Evolutionary conservation across 139 green algal genomes (phyloP).

Genomic region (Nannochloris sp.): DNA sequence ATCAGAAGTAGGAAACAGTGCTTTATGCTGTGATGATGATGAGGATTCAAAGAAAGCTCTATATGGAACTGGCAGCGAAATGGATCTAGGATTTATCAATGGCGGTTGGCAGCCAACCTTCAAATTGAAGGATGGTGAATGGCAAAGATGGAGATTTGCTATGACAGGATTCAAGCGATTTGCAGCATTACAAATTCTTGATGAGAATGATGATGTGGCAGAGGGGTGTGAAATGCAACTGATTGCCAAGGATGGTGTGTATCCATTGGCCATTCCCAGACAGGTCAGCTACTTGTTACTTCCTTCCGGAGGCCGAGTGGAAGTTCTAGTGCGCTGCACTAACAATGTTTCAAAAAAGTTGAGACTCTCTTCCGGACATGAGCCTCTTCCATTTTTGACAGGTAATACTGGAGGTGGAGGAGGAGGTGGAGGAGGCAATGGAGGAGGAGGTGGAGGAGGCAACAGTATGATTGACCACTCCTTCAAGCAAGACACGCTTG

Average conservation of each 20-base stretch:
- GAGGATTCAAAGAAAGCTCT: background rate
- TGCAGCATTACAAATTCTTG: background rate
- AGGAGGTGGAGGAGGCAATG: background rate
- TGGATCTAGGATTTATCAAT: background rate
- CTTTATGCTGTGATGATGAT: constrained; percentile 2
- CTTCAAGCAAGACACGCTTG: background rate
- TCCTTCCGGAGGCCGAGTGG: background rate
- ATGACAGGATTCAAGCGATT: constrained; percentile 1
- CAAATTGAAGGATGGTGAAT: background rate
- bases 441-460: background rate
- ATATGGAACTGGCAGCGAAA: constrained; percentile 3
- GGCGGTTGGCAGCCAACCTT: background rate
- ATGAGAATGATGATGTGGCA: background rate
- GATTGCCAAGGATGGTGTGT: constrained; percentile 5
- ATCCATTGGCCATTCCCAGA: background rate
- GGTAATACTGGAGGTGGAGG: background rate
- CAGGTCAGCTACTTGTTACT: background rate
- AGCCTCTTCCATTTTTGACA: background rate
- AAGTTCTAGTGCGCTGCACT: background rate
- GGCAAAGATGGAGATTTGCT: constrained; percentile 1
- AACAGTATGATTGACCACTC: background rate
- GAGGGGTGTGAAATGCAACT: constrained; percentile 2
- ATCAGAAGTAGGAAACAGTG: background rate
- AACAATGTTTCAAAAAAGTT: background rate
- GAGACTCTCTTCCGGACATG: background rate